Evolutionary conservation across 2,329 filamentous ascomycete species (phyloP).

Genomic region (Fusarium globosum): DNA sequence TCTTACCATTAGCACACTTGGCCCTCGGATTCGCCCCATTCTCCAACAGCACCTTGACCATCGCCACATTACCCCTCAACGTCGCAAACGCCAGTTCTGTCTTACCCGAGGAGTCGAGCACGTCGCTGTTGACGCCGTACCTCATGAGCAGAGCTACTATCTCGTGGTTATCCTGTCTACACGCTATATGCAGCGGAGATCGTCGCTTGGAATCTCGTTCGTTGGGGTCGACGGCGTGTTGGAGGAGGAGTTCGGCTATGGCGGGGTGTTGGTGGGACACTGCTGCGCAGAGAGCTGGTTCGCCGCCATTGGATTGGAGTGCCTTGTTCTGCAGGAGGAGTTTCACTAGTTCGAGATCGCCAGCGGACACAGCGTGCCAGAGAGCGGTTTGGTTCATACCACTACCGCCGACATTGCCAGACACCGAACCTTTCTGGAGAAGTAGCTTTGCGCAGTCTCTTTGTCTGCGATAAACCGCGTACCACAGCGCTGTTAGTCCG

Average conservation of each 20-base stretch:
- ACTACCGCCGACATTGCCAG: neutral
- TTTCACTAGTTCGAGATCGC: neutral
- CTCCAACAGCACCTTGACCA: neutral
- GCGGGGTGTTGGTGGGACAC: fast-evolving
- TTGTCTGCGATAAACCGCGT: fast-evolving
- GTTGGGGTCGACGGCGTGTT: neutral
- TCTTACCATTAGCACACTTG: slow-evolving; percentile 10
- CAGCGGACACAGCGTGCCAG: neutral
- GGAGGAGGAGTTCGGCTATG: neutral
- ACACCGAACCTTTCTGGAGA: neutral
- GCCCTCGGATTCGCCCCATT: slow-evolving; percentile 1
- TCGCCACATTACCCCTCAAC: neutral
- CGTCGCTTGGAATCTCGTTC: neutral
- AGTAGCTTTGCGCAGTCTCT: neutral
- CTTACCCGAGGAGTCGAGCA: neutral
- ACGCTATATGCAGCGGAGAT: neutral
- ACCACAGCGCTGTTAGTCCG: neutral
- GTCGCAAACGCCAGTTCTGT: neutral
- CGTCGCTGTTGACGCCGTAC: neutral
- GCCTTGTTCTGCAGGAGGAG: neutral
- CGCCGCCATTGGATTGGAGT: fast-evolving
- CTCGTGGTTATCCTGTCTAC: neutral
- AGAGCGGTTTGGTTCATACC: neutral
- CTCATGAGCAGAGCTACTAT: neutral
- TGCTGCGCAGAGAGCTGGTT: neutral